These are phyloP conservation scores for Phytophthora citricola DNA, from an alignment of 352 stramenopile species.

Conservation along the genomic window DNA sequence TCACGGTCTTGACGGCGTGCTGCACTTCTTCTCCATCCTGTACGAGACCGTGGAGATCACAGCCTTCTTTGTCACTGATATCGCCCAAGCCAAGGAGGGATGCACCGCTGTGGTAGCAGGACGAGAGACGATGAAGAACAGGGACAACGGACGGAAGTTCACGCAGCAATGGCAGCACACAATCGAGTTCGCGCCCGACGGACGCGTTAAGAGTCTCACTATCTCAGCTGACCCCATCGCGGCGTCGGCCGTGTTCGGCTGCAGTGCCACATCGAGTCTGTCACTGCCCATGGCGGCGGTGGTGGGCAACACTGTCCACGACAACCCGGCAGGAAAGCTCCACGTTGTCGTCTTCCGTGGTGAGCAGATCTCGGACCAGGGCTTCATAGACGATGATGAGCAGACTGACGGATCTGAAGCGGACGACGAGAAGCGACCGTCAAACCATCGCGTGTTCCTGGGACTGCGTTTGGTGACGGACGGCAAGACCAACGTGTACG, in stretches of 20 bases:
- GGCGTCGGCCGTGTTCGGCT: conserved; percentile 87
- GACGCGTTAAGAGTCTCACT: conserved; percentile 87
- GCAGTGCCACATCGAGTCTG: conserved; percentile 86
- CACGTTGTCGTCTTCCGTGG: conserved; percentile 83
- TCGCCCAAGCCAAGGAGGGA: conserved; percentile 85
- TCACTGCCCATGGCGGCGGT: conserved; percentile 85
- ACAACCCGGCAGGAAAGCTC: conserved; percentile 78
- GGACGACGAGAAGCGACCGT: conserved; percentile 48
- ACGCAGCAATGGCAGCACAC: conserved; percentile 92
- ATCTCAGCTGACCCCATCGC: conserved; percentile 86
- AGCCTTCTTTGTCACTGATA: conserved; percentile 90
- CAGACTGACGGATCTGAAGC: conserved; percentile 55
- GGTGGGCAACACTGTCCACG: conserved; percentile 78
- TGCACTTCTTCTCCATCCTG: conserved; percentile 91
- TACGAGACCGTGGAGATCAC: conserved; percentile 91
- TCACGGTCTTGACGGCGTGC: conserved; percentile 84
- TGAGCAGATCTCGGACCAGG: conserved; percentile 82
- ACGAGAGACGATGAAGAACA: conserved; percentile 90
- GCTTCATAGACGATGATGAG: conserved; percentile 55
- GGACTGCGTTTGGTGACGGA: conserved; percentile 79
- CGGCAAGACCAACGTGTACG: conserved; percentile 90
- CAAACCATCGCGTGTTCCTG: conserved; percentile 58
- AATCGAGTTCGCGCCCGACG: conserved; percentile 88
- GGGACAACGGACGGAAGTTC: conserved; percentile 88
- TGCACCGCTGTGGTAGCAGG: conserved; percentile 84